Conservation (phyloP, 2,329 filamentous ascomycete species). For the Cordyceps militaris region DNA sequence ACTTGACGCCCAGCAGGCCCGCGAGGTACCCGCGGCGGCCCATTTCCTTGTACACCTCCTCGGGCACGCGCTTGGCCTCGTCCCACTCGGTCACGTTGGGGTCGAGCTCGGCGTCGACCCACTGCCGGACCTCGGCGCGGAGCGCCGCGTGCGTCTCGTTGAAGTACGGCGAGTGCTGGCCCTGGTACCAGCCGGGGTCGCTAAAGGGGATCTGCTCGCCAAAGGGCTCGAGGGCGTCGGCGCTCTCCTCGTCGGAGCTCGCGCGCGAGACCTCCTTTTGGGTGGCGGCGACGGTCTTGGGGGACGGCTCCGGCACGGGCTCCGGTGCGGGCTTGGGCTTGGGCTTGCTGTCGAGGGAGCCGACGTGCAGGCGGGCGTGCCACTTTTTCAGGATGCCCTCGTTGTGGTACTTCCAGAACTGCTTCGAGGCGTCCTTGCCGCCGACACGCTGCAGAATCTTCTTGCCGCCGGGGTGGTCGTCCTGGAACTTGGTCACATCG, state of each 20-base stretch:
- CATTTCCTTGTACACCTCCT: constrained; percentile 90
- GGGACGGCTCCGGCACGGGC: constrained; percentile 35
- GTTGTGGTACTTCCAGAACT: constrained; percentile 74
- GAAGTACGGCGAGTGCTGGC: constrained; percentile 92
- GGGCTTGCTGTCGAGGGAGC: constrained; percentile 83
- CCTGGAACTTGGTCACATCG: constrained; percentile 82
- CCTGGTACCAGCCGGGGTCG: constrained; percentile 92
- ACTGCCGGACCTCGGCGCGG: constrained; percentile 83
- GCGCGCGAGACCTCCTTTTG: constrained; percentile 35
- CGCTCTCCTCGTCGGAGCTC: constrained; percentile 39
- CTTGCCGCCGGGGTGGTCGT: constrained; percentile 73
- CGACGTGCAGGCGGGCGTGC: constrained; percentile 66
- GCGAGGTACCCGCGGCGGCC: constrained; percentile 87
- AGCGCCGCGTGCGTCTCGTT: constrained; percentile 90
- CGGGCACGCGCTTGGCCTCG: constrained; percentile 83
- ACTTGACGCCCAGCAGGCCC: constrained; percentile 81
- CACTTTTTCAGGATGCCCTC: constrained; percentile 86
- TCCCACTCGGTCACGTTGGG: constrained; percentile 95
- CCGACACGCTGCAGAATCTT: constrained; percentile 58
- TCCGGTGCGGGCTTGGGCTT: constrained; percentile 50
- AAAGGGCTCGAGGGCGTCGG: constrained; percentile 74
- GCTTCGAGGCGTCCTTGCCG: constrained; percentile 60
- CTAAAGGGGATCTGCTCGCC: constrained; percentile 85
- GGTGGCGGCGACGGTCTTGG: constrained; percentile 27
- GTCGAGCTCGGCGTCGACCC: constrained; percentile 84